Conservation (phyloP, 208 protist species). For the Leptomonas seymouri region DNA sequence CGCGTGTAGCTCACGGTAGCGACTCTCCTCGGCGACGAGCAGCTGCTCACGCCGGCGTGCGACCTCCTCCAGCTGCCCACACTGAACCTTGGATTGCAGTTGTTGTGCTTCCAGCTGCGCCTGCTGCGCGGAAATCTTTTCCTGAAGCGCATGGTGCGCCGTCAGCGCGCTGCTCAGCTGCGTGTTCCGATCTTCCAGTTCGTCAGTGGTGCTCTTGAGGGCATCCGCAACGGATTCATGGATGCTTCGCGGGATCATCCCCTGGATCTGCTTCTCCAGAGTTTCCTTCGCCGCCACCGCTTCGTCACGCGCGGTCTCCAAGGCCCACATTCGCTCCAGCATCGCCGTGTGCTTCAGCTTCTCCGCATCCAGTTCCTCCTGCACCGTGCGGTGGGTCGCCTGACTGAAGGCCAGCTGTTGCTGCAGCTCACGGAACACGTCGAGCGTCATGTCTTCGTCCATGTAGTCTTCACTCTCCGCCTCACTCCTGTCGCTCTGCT, state of each 20-base stretch:
- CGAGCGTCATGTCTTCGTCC: constrained; percentile 21
- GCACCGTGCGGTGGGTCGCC: constrained; percentile 38
- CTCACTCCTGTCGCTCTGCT: constrained; percentile 2
- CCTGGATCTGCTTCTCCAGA: constrained; percentile 31
- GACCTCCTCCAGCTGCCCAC: constrained; percentile 14
- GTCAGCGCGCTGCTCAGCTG: constrained; percentile 34
- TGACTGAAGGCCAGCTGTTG: constrained; percentile 50
- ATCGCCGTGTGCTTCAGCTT: constrained; percentile 52
- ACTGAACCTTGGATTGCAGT: constrained; percentile 9
- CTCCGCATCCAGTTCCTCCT: constrained; percentile 61
- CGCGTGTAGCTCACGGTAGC: constrained; percentile 13
- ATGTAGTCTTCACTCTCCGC: constrained; percentile 26
- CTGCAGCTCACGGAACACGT: constrained; percentile 39
- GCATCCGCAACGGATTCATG: constrained; percentile 47
- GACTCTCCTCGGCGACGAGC: constrained; percentile 12
- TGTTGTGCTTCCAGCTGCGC: constrained; percentile 23
- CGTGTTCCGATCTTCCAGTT: constrained; percentile 31
- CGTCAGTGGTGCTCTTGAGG: constrained; percentile 31
- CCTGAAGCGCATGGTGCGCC: constrained; percentile 18
- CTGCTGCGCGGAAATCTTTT: constrained; percentile 26
- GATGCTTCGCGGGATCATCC: constrained; percentile 51
- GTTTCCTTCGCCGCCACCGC: constrained; percentile 25
- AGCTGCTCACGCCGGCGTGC: constrained; percentile 19
- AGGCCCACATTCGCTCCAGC: constrained; percentile 72
- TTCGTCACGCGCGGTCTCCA: constrained; percentile 60